Percentiles rank a stretch among this genome's conserved stretches.
These are phyloP conservation scores for Gillenia trifoliata DNA, from an alignment of 306 rosid species.

Conservation along the genomic window DNA sequence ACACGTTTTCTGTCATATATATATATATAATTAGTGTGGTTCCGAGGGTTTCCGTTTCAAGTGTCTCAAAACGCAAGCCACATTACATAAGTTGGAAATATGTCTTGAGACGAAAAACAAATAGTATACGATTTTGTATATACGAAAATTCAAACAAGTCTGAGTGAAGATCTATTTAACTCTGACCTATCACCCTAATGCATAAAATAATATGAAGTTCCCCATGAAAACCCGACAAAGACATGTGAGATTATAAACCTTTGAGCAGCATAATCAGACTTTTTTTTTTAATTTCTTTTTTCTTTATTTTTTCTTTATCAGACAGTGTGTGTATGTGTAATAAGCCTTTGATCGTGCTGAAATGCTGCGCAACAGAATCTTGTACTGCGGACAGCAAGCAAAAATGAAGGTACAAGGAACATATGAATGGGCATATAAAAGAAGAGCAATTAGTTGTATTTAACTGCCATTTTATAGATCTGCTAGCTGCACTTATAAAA, in stretches of 20 bases:
- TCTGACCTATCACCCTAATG: background rate
- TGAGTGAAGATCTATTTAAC: background rate
- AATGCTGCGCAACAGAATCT: constrained; percentile 26
- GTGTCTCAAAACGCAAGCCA: no score
- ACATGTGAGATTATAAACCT: constrained; percentile 30
- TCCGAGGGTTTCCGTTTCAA: no score
- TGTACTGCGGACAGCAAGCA: constrained; percentile 30
- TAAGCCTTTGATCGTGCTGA: background rate
- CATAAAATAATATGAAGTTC: constrained; percentile 2
- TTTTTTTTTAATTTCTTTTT: background rate
- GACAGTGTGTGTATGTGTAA: background rate
- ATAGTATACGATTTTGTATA: background rate
- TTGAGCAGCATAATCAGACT: background rate
- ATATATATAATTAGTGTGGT: no score
- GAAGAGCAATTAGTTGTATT: constrained; percentile 1
- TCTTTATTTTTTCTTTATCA: background rate
- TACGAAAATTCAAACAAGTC: background rate
- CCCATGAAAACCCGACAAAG: constrained; percentile 38
- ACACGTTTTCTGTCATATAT: background rate
- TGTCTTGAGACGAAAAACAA: background rate
- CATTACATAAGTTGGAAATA: no score
- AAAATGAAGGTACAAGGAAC: constrained; percentile 44
- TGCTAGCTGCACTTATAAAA: constrained; percentile 8
- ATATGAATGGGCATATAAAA: constrained; percentile 14
- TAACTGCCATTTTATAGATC: constrained; percentile 18